Evolutionary conservation across 306 rosid species (phyloP).

Genomic region (apple (Malus domestica)): DNA sequence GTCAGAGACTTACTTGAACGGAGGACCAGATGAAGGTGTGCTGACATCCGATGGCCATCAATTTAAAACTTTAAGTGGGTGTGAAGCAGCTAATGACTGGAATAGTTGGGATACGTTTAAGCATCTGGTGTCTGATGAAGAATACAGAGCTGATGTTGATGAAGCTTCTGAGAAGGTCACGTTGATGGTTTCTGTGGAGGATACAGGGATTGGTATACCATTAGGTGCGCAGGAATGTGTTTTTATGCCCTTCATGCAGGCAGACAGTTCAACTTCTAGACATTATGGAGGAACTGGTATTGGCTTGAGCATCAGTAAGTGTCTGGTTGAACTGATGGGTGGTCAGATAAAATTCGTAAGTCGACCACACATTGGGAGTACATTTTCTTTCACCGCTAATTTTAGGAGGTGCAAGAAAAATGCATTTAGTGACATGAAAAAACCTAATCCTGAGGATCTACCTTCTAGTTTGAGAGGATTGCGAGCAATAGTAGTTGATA

Average conservation of each 20-base stretch:
- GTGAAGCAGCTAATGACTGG: constrained; percentile 81
- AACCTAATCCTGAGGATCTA: constrained; percentile 61
- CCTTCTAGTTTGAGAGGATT: constrained; percentile 75
- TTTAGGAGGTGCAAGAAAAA: constrained; percentile 58
- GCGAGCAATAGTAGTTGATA: constrained; percentile 80
- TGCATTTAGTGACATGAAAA: constrained; percentile 43
- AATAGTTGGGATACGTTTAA: constrained; percentile 79
- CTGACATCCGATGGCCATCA: constrained; percentile 38
- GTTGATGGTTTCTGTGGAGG: constrained; percentile 85
- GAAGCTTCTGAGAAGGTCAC: constrained; percentile 59
- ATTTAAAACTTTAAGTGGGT: constrained; percentile 75
- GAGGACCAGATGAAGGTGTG: constrained; percentile 48
- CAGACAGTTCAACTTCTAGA: constrained; percentile 95
- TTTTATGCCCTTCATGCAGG: constrained; percentile 95
- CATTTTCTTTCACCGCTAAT: constrained; percentile 74
- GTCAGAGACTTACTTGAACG: constrained; percentile 39
- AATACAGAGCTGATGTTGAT: constrained; percentile 38
- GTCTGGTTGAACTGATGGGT: constrained; percentile 92
- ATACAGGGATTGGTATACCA: constrained; percentile 96
- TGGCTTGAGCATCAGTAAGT: constrained; percentile 95
- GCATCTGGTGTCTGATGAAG: constrained; percentile 62
- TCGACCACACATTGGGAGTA: constrained; percentile 81
- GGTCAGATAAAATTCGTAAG: constrained; percentile 78
- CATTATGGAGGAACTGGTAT: constrained; percentile 97
- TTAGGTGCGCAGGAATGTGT: constrained; percentile 71